Conservation (phyloP, 495 filamentous ascomycete genomes). For the Pseudotulostoma volvatum region DNA sequence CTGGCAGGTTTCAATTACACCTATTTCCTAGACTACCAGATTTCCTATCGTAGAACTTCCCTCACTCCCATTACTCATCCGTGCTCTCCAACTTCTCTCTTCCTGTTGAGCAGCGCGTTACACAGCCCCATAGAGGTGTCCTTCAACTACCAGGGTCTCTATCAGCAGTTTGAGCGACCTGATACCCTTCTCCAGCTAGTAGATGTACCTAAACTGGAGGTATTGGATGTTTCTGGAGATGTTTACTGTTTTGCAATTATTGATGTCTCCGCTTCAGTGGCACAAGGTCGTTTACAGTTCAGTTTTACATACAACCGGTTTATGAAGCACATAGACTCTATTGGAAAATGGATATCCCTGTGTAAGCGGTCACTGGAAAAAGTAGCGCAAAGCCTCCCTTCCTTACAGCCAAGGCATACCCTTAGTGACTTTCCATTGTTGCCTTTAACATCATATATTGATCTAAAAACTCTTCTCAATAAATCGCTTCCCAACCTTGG, state of each 20-base stretch:
- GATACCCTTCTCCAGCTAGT: constrained; percentile 13
- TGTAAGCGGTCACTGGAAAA: constrained; percentile 8
- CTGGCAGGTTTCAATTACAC: too few relatives aligned
- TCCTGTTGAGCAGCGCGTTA: too few relatives aligned
- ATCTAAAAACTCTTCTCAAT: too few relatives aligned
- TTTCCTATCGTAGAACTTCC: too few relatives aligned
- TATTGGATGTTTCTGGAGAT: constrained; percentile 6
- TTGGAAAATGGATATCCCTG: constrained; percentile 15
- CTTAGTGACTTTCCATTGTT: constrained; percentile 16
- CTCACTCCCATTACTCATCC: too few relatives aligned
- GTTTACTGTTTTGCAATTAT: constrained; percentile 19
- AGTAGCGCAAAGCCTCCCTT: constrained; percentile 1
- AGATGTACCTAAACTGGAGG: constrained; percentile 1
- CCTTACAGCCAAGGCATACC: constrained; percentile 9
- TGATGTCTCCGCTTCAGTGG: constrained; percentile 35
- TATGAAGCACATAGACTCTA: constrained; percentile 17
- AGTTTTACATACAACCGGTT: constrained; percentile 14
- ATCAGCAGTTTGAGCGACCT: constrained; percentile 22
- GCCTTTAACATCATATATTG: constrained; percentile 11
- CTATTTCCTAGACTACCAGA: too few relatives aligned
- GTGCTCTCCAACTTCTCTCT: too few relatives aligned
- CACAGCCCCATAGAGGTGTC: constrained; percentile 16
- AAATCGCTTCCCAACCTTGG: constrained; percentile 9
- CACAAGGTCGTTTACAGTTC: constrained; percentile 31
- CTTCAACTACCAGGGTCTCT: constrained; percentile 31